These are phyloP conservation scores for Gossypium arboreum DNA, from an alignment of 345 rosid genomes.

Conservation along the genomic window DNA sequence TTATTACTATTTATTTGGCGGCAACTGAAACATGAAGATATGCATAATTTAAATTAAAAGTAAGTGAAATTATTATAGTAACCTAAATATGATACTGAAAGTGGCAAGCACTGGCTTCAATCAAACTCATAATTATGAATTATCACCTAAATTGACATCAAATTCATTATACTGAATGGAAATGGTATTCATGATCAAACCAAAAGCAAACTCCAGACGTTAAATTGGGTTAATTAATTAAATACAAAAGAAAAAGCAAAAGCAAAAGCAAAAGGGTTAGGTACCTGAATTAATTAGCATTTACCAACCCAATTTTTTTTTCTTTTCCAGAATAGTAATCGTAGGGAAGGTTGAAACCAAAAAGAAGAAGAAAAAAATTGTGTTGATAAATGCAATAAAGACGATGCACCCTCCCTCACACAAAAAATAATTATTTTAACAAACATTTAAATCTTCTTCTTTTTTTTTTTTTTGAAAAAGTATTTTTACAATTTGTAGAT, in stretches of 20 bases:
- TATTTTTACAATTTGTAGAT: slow-evolving; percentile 81
- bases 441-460: not conserved
- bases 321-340: not conserved
- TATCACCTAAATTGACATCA: not conserved
- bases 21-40: no score
- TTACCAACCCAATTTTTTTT: slow-evolving; percentile 45
- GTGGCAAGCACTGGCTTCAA: not conserved
- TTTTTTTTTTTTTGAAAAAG: not conserved
- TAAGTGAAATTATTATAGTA: no score
- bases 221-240: slow-evolving; percentile 9
- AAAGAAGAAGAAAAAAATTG: slow-evolving; percentile 23
- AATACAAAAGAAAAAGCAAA: not conserved
- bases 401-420: slow-evolving; percentile 4
- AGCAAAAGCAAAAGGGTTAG: not conserved
- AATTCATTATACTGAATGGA: not conserved
- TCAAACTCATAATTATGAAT: not conserved
- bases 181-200: not conserved
- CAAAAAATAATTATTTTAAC: slow-evolving; percentile 12
- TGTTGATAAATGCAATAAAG: slow-evolving; percentile 43
- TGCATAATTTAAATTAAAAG: no score
- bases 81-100: no score
- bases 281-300: slow-evolving; percentile 28
- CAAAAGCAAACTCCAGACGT: not conserved
- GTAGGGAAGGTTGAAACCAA: not conserved
- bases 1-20: no score